Percentiles rank a stretch among this genome's conserved stretches.
Conservation (phyloP, 75 land plant species). For the Pseudotsuga menziesii region DNA sequence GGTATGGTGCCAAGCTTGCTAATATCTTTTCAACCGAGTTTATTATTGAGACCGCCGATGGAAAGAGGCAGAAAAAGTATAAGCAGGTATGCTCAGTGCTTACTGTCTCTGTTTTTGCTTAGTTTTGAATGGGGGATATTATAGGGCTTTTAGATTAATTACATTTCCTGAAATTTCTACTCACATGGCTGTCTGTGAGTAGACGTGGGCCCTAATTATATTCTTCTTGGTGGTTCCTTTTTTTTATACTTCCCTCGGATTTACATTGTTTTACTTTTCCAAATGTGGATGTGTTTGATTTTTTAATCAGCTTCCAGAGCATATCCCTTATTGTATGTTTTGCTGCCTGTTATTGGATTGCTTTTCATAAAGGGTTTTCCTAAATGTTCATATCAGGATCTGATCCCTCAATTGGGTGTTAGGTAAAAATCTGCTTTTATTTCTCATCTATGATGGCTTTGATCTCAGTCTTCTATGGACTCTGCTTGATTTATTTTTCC, state of each 20-base stretch:
- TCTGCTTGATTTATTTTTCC: too few species aligned
- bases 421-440: too few species aligned
- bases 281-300: background rate
- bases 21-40: conserved; percentile 98
- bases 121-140: background rate
- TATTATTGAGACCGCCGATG: conserved; percentile 94
- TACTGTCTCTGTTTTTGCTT: background rate
- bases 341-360: background rate
- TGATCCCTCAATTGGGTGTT: too few species aligned
- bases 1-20: conserved; percentile 84
- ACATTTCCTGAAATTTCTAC: background rate
- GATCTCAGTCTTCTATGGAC: too few species aligned
- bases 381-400: too few species aligned
- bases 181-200: too few species aligned
- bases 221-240: background rate
- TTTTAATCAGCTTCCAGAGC: background rate
- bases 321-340: background rate
- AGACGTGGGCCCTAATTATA: too few species aligned
- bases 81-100: conserved; percentile 64
- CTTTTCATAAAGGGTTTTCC: too few species aligned
- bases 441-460: too few species aligned
- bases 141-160: background rate
- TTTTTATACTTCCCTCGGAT: background rate
- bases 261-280: background rate
- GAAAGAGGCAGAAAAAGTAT: conserved; percentile 72